Evolutionary conservation across 2,329 filamentous ascomycete genomes (phyloP).

Genomic region (Neonectria faginata): DNA sequence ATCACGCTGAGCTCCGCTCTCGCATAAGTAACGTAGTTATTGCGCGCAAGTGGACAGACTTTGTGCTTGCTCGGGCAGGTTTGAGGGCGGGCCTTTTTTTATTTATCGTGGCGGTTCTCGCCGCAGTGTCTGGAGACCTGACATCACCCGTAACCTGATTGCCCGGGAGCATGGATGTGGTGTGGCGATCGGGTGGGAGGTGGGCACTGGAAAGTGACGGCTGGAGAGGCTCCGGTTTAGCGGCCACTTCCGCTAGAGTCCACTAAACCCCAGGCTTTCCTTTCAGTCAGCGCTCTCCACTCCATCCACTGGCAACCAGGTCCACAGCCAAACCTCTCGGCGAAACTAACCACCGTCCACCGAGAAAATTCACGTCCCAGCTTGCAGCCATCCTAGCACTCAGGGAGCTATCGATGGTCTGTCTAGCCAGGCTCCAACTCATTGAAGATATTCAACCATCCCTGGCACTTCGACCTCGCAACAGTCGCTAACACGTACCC

Average conservation of each 20-base stretch:
- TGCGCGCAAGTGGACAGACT: slow-evolving; percentile 1
- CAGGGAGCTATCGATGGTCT: slow-evolving; percentile 18
- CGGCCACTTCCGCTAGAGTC: slow-evolving; percentile 18
- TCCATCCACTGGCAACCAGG: background rate
- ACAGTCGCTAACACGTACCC: background rate
- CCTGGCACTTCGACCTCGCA: background rate
- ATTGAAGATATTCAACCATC: background rate
- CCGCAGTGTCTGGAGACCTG: slow-evolving; percentile 39
- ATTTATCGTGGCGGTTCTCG: slow-evolving; percentile 13
- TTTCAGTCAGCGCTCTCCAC: background rate
- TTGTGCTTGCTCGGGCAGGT: background rate
- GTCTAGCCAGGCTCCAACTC: slow-evolving; percentile 17
- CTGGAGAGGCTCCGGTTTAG: slow-evolving; percentile 26
- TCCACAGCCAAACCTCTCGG: slow-evolving; percentile 35
- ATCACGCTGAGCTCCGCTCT: background rate
- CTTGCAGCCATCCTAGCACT: slow-evolving; percentile 8
- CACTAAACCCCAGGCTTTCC: slow-evolving; percentile 5
- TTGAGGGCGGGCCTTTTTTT: background rate
- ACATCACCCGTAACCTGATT: slow-evolving; percentile 44
- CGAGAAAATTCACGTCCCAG: slow-evolving; percentile 39
- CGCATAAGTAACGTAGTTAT: background rate
- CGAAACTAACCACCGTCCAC: slow-evolving; percentile 45
- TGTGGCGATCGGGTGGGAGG: slow-evolving; percentile 35
- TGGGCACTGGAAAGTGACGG: slow-evolving; percentile 18
- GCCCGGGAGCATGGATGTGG: slow-evolving; percentile 34